Base-by-base conservation (phyloP, 805 yeast genomes). In the Alloascoidea hylecoeti region DNA sequence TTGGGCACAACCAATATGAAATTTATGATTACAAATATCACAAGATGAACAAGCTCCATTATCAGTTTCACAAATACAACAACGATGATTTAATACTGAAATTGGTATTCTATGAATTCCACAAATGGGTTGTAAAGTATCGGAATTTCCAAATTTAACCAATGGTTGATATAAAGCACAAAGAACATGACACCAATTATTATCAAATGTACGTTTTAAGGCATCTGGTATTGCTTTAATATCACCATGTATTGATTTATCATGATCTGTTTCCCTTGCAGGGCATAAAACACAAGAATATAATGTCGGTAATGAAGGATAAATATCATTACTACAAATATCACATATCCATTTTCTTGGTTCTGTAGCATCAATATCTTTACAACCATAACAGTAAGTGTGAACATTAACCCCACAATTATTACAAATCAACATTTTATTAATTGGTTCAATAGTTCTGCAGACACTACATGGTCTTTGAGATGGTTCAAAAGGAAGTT, bases 111-210 rank as follows among this genome's bases (percentile, higher is more conserved):
- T 41, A 5, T 50, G 58, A 0, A 63, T 47, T 2, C 72, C 71
- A 16, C 55, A 46, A 4, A 68, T 54, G 0, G 77, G 78, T 44
- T 74, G 77, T 44, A 75, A 36, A 12, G 55, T 35, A 15, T 49
- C 42, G 1, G 61, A 23, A 43, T 65, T 58, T 0, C 64, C 72
- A 49, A 66, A 72, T 18, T 53, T 55, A 3, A 67, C 51, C n/a
- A 60, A 57, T 3, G 68, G 56, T 18, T 61, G 58, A 50, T 76
- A 75, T 0, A 80, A 37, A 0, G 88, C 77, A 56, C 96, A 86
- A 2, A 71, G 43, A 2, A 78, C 58, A 59, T 86, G 96, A 23
- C 76, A 74, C 96, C 96, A 86, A 41, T 66, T 63, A 1, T 82
- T 82, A 39, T 65, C 70, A 3, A 50, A 46, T 0, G 92, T 74